These are phyloP conservation scores for Aethionema arabicum DNA, from an alignment of 345 rosid genomes.

Conservation along the genomic window DNA sequence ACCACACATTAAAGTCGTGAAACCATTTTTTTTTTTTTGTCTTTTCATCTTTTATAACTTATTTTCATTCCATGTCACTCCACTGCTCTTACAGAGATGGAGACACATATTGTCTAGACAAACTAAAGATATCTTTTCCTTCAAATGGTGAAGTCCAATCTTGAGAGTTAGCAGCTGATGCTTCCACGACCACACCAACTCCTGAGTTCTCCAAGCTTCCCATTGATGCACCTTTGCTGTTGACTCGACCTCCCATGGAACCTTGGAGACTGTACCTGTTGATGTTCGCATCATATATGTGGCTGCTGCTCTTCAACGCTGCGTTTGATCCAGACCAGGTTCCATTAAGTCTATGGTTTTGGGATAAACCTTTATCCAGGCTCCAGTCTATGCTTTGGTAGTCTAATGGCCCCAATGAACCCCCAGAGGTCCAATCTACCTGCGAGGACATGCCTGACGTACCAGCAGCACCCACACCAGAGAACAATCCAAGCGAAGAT, in stretches of 20 bases:
- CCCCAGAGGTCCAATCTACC: constrained; percentile 70
- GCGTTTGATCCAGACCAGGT: constrained; percentile 46
- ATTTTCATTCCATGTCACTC: constrained; percentile 25
- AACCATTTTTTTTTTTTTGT: constrained; percentile 37
- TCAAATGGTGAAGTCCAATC: constrained; percentile 95
- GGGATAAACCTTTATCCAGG: constrained; percentile 50
- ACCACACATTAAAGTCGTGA: constrained; percentile 50
- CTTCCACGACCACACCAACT: constrained; percentile 37
- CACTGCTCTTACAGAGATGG: constrained; percentile 65
- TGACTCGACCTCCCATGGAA: constrained; percentile 41
- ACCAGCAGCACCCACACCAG: constrained; percentile 57
- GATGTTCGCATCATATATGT: constrained; percentile 39
- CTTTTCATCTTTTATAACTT: constrained; percentile 39
- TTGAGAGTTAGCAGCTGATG: constrained; percentile 45
- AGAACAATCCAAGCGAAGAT: constrained; percentile 76
- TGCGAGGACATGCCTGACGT: constrained; percentile 64
- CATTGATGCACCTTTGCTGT: constrained; percentile 40
- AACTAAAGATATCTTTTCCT: constrained; percentile 83
- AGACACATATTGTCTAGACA: constrained; percentile 82
- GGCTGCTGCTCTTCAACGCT: constrained; percentile 36
- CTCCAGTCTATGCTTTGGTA: constrained; percentile 82
- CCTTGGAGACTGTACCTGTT: constrained; percentile 42
- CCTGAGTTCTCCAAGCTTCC: constrained; percentile 44
- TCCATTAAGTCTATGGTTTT: constrained; percentile 44
- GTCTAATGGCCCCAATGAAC: constrained; percentile 52